These are phyloP conservation scores for Didymellaceae sp. DNA, from an alignment of 2,329 filamentous ascomycete genomes.

Conservation along the genomic window DNA sequence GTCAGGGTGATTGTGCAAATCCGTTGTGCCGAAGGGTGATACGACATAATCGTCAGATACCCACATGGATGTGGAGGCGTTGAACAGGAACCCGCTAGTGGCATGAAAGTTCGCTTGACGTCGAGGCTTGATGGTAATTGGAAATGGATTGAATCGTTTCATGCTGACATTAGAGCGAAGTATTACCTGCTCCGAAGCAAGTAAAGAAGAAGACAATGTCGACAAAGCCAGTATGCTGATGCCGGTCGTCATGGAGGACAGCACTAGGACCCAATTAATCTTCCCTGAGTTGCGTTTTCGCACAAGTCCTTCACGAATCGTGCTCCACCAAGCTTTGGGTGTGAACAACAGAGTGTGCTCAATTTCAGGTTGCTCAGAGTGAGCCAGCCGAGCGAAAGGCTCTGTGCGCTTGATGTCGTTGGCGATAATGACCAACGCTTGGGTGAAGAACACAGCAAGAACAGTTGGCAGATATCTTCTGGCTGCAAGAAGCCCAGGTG, in stretches of 20 bases:
- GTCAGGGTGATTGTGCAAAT: background rate
- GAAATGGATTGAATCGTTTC: background rate
- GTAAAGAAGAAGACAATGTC: background rate
- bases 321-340: conserved; percentile 6
- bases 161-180: background rate
- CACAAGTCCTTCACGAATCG: background rate
- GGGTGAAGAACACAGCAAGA: conserved; percentile 18
- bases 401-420: conserved; percentile 23
- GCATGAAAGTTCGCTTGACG: background rate
- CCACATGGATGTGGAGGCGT: conserved; percentile 14
- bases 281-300: background rate
- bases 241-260: conserved; percentile 1
- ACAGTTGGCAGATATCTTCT: conserved; percentile 23
- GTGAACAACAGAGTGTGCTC: conserved; percentile 1
- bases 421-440: conserved; percentile 12
- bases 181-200: background rate
- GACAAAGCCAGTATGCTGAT: conserved; percentile 4
- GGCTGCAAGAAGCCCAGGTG: background rate
- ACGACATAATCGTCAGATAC: conserved; percentile 11
- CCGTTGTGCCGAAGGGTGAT: conserved; percentile 2
- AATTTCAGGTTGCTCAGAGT: background rate
- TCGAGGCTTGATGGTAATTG: background rate
- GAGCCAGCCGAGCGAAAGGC: conserved; percentile 18
- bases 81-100: conserved; percentile 11
- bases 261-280: background rate